Base-by-base conservation (phyloP, 1,284 basidiomycete genomes). In the Ustilago vetiveriae region DNA sequence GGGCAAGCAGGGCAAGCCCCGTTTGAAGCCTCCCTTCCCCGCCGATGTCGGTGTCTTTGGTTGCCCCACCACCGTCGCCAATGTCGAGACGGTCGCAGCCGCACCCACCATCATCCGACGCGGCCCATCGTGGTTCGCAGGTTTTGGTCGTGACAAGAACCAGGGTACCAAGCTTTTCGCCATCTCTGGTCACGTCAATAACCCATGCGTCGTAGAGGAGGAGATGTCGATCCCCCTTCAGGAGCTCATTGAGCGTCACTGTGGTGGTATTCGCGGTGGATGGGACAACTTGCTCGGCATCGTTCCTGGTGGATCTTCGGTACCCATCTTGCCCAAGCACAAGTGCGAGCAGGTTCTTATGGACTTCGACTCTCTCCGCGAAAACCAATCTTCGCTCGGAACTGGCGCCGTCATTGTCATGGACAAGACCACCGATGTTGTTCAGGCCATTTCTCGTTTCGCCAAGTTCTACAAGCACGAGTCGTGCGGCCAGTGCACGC, bases 341-440 rank as follows among this genome's bases (percentile, higher is more conserved):
- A 73, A 71, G 51, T 80, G 79, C 56, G 78, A 77, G 32, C 56
- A 75, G 37, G 79, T 75, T 8, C 71, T 81, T 30, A 98, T 98
- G 95, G 95, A 98, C 85, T 98, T 91, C 82, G 95, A 98, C 84
- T 97, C 94, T 7, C 87, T 98, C 59, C 95, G 95, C 83, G 95
- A 98, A 82, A 89, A 92, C 16, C 90, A 93, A 79, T 91, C 92
- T 17, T 92, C 94, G 83, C 88, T 98, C 67, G 95, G 95, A 26
- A 98, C 95, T 0, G 95, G 95, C 60, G 95, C 95, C 17, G 94
- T 98, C 69, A 98, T 98, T 74, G 95, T 98, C 74, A 98, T 98
- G 94, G 90, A 98, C 87, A 93, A 97, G 86, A 90, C 89, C 74
- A 97, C 95, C 33, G 95, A 98, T 82, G 90, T 98, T 55, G 70